Evolutionary conservation across 345 rosid genomes (phyloP).

Genomic region (Cochlearia excelsa): DNA sequence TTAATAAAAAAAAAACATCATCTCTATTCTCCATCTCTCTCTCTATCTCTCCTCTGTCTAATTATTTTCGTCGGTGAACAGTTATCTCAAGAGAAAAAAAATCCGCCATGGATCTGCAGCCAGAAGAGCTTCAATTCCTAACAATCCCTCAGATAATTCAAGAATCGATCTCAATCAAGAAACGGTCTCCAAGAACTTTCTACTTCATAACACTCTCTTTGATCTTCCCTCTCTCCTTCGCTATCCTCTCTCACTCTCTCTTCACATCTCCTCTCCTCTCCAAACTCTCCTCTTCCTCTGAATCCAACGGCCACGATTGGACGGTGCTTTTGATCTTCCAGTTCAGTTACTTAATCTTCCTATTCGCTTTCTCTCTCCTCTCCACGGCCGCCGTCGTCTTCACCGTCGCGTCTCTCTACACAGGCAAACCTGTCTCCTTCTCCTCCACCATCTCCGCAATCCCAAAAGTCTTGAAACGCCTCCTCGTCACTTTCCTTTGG

Average conservation of each 20-base stretch:
- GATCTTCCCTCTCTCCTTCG: conserved; percentile 81
- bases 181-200: conserved; percentile 62
- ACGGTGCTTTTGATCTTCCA: conserved; percentile 63
- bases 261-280: not conserved
- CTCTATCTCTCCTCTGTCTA: conserved; percentile 14
- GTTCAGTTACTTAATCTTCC: conserved; percentile 80
- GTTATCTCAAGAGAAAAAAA: not conserved
- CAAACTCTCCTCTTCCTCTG: conserved; percentile 40
- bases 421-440: conserved; percentile 69
- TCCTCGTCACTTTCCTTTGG: conserved; percentile 81
- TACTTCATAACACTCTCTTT: conserved; percentile 63
- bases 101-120: conserved; percentile 63
- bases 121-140: conserved; percentile 73
- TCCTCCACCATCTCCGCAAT: conserved; percentile 73
- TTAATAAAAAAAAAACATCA: no score
- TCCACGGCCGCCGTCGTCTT: conserved; percentile 97
- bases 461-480: conserved; percentile 77
- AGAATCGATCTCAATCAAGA: conserved; percentile 67
- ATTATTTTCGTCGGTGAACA: not conserved
- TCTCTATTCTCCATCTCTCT: not conserved
- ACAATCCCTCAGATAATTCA: conserved; percentile 46
- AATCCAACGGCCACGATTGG: conserved; percentile 65
- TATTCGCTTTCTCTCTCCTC: conserved; percentile 92
- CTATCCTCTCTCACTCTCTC: conserved; percentile 26
- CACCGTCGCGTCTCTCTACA: conserved; percentile 48